Evolutionary conservation across 1,284 basidiomycete species (phyloP).

Genomic region (Dichomitus squalens): DNA sequence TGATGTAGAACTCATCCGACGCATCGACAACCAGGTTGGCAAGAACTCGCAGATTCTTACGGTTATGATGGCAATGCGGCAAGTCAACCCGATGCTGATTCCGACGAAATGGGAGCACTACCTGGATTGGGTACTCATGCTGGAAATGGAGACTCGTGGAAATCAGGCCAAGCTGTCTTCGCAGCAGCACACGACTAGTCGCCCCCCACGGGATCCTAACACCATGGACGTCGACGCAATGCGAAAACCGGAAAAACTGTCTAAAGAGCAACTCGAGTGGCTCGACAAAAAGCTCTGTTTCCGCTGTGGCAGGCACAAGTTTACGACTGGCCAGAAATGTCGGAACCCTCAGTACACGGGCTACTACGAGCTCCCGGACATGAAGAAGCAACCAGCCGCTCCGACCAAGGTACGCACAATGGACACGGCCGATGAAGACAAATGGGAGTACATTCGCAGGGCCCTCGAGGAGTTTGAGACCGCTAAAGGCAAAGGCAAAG

Average conservation of each 20-base stretch:
- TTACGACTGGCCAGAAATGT: neutral
- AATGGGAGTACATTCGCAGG: neutral
- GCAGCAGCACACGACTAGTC: no score
- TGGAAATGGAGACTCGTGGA: no score
- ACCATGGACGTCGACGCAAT: neutral
- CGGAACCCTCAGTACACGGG: neutral
- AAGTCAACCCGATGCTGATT: no score
- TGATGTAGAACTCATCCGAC: no score
- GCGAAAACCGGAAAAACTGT: neutral
- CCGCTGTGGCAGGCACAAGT: neutral
- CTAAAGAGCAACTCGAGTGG: neutral
- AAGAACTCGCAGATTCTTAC: no score
- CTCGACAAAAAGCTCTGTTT: neutral
- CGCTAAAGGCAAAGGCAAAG: neutral
- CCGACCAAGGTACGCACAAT: conserved; percentile 37
- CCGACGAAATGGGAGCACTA: no score
- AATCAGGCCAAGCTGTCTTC: no score
- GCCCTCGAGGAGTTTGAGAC: neutral
- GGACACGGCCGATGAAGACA: conserved; percentile 34
- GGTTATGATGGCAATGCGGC: no score
- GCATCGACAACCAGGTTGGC: no score
- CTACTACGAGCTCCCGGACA: neutral
- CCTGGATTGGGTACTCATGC: no score
- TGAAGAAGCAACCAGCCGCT: conserved; percentile 31
- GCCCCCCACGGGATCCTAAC: neutral